Base-by-base conservation (phyloP, 768 basidiomycete species). In the Zangia roseola region DNA sequence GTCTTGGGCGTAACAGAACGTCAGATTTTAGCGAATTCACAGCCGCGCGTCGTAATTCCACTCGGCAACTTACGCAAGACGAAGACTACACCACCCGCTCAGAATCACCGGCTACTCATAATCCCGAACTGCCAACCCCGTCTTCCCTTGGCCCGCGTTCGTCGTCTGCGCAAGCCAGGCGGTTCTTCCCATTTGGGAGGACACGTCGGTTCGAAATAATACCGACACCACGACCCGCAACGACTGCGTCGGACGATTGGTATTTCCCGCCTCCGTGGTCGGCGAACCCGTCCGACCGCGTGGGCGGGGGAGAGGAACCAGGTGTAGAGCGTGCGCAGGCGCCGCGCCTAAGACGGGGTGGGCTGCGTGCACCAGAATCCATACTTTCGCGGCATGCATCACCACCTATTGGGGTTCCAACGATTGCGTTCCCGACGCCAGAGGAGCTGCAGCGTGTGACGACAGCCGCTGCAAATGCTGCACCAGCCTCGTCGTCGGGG, bases 11-110 rank as follows among this genome's bases (percentile, higher is more conserved):
- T 5, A 75, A 76, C 24, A 71, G 86, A 28, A 73, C 79, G 13
- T 73, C 80, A 13, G 86, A 89, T 53, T 88, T 90, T 63, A 82
- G 76, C 59, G 87, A 89, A 23, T 88, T 85, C 53, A 84, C 86
- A 0, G 65, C 78, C 20, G 81, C 81, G 12, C 80, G 87, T 25
- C 79, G 88, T 43, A 79, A 78, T 16, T 69, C 71, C 5, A 78
- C 64, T 0, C 68, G 74, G 3, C 68, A 66, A 36, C 48, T 62
- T 31, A 45, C 59, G n/a, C 59, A 59, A 37, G 67, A 65, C 16
- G 67, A 69, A 24, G 67, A 64, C 3, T 50, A 49, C 5, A 45
- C 20, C 9, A 26, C 21, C 6, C 58, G 49, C 10, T 31, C 56
- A 16, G 64, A 61, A 3, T 30, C 43, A 13, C 45, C 39, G 2